Evolutionary conservation across 2,329 filamentous ascomycete species (phyloP).

Genomic region (Colletotrichum lindemuthianum): DNA sequence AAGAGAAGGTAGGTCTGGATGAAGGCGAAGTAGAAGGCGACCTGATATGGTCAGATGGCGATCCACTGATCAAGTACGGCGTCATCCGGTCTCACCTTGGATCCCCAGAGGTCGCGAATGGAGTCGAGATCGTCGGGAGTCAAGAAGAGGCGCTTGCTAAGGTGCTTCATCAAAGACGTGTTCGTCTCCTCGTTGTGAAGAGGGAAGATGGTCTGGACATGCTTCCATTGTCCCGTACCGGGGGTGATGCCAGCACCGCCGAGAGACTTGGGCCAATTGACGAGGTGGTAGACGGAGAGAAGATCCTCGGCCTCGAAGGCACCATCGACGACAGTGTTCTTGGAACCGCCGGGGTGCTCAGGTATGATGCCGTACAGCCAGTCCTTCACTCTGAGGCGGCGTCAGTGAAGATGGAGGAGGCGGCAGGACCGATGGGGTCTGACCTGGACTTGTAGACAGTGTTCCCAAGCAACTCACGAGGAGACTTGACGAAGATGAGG

Average conservation of each 20-base stretch:
- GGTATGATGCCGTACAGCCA: constrained; percentile 78
- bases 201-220: constrained; percentile 70
- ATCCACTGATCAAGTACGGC: rapidly evolving
- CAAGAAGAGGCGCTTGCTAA: constrained; percentile 63
- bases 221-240: constrained; percentile 65
- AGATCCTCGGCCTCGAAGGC: constrained; percentile 72
- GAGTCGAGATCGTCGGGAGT: constrained; percentile 63
- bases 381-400: constrained; percentile 69
- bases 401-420: background rate
- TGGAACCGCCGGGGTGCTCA: constrained; percentile 66
- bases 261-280: constrained; percentile 65
- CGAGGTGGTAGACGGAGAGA: constrained; percentile 75
- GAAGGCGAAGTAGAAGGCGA: constrained; percentile 87
- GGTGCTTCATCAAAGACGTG: constrained; percentile 64
- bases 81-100: constrained; percentile 54
- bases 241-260: constrained; percentile 73
- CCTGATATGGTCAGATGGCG: constrained; percentile 48
- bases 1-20: constrained; percentile 80
- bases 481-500: constrained; percentile 73
- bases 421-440: background rate
- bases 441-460: constrained; percentile 75
- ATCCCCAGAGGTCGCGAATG: constrained; percentile 70
- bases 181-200: constrained; percentile 69
- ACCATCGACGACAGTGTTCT: constrained; percentile 62
- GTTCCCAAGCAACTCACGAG: constrained; percentile 69